Evolutionary conservation across 306 rosid species (phyloP).

Genomic region (Vigna unguiculata): DNA sequence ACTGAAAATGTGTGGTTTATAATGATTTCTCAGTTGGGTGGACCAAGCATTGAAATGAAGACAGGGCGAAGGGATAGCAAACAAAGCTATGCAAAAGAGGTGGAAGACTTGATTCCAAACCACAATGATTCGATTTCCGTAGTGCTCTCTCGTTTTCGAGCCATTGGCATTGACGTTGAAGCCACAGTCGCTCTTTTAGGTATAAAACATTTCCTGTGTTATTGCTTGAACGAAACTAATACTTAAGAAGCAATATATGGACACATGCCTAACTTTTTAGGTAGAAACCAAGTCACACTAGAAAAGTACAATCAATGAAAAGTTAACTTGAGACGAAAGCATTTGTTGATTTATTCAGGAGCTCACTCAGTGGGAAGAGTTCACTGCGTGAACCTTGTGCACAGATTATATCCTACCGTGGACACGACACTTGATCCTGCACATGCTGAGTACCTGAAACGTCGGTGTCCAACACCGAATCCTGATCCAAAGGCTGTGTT

Average conservation of each 20-base stretch:
- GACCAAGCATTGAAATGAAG: constrained; percentile 75
- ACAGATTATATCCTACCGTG: constrained; percentile 68
- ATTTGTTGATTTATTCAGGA: constrained; percentile 48
- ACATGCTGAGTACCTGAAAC: constrained; percentile 66
- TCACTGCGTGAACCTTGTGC: constrained; percentile 71
- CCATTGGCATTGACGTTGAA: constrained; percentile 74
- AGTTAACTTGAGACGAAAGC: neutral
- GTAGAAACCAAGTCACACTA: neutral
- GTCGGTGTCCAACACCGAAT: constrained; percentile 71
- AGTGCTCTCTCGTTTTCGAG: constrained; percentile 77
- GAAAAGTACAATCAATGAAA: neutral
- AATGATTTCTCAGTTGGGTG: constrained; percentile 65
- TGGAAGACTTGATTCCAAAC: constrained; percentile 68
- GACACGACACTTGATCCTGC: constrained; percentile 67
- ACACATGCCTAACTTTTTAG: constrained; percentile 35
- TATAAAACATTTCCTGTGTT: constrained; percentile 15
- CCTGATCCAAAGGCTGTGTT: constrained; percentile 65
- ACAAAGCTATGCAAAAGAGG: constrained; percentile 50
- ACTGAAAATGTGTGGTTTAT: neutral
- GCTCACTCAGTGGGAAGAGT: constrained; percentile 89
- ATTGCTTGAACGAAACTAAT: neutral
- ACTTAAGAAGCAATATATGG: neutral
- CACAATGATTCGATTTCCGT: constrained; percentile 73
- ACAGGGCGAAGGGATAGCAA: constrained; percentile 82
- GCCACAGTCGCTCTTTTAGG: constrained; percentile 83